A percentile compares a stretch with the other conserved stretches of the same genome.
Evolutionary conservation across 805 yeast genomes (phyloP).

Genomic region (Candida yuanshanica): DNA sequence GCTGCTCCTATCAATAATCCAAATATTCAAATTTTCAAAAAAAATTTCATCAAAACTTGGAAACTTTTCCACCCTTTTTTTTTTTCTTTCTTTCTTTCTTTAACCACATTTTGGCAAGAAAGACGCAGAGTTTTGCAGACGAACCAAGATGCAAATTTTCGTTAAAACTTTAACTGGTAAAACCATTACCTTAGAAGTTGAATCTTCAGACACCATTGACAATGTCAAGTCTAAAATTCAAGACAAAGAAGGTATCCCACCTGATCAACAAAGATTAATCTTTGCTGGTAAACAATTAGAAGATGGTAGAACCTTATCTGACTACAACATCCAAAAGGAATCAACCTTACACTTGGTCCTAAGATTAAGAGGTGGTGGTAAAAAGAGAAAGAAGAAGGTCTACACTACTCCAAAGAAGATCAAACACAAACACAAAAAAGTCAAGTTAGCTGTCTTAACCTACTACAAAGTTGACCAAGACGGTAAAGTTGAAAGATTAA

Average conservation of each 20-base stretch:
- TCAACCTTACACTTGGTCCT: slow-evolving; percentile 93
- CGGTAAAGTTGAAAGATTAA: slow-evolving; percentile 97
- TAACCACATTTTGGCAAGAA: slow-evolving; percentile 15
- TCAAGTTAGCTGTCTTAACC: slow-evolving; percentile 97
- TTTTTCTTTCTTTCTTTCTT: slow-evolving; percentile 1
- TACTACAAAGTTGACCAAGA: slow-evolving; percentile 99
- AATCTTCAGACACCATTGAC: slow-evolving; percentile 96
- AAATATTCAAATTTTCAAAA: background rate
- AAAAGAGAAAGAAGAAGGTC: slow-evolving; percentile 99
- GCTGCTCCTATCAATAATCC: background rate
- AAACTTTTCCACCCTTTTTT: background rate
- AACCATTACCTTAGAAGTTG: slow-evolving; percentile 97
- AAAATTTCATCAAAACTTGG: slow-evolving; percentile 1
- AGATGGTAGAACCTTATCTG: slow-evolving; percentile 93
- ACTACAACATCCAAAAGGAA: slow-evolving; percentile 98
- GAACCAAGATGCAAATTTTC: slow-evolving; percentile 83
- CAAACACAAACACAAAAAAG: slow-evolving; percentile 99
- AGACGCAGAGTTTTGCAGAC: slow-evolving; percentile 36
- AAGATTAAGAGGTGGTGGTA: slow-evolving; percentile 99
- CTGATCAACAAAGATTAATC: slow-evolving; percentile 95
- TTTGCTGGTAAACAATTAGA: slow-evolving; percentile 97
- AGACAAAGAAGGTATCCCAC: slow-evolving; percentile 97
- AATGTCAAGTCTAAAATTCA: slow-evolving; percentile 94
- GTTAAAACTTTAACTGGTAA: slow-evolving; percentile 99
- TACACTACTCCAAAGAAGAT: slow-evolving; percentile 99